Percentiles rank a stretch among this genome's conserved stretches.
phyloP scores from a whole-genome alignment of 2,329 filamentous ascomycete genomes.

The Pestalotiopsis sp. region DNA sequence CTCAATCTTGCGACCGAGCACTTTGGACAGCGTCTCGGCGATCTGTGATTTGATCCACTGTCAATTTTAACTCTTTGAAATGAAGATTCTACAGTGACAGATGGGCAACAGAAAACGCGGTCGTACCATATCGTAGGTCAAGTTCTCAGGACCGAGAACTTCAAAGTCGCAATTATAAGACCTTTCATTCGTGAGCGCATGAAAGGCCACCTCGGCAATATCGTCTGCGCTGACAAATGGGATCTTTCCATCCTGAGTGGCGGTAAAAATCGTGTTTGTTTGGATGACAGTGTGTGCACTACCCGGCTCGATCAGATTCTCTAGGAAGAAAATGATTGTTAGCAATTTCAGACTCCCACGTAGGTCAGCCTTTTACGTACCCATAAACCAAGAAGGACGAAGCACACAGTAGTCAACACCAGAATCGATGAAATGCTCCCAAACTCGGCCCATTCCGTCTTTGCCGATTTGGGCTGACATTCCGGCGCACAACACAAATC shows the following conservation, averaged over 20 bases:
- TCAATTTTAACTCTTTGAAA: background rate
- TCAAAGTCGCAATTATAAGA: constrained; percentile 24
- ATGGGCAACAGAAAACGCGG: background rate
- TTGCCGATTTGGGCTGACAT: constrained; percentile 20
- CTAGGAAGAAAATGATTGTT: constrained; percentile 5
- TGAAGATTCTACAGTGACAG: no score
- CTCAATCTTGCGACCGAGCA: constrained; percentile 24
- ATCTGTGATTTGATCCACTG: constrained; percentile 14
- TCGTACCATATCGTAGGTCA: constrained; percentile 19
- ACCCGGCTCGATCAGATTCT: constrained; percentile 22
- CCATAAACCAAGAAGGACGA: constrained; percentile 25
- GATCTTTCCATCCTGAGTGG: constrained; percentile 23
- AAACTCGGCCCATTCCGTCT: constrained; percentile 24
- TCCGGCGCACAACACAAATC: constrained; percentile 23
- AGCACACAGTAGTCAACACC: constrained; percentile 24
- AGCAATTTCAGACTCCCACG: background rate
- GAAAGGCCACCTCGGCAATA: constrained; percentile 22
- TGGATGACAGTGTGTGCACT: constrained; percentile 20
- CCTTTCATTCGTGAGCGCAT: constrained; percentile 23
- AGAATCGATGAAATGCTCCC: constrained; percentile 22
- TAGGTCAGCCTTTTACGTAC: background rate
- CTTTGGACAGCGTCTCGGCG: constrained; percentile 23
- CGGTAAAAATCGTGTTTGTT: constrained; percentile 22
- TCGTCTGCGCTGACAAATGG: constrained; percentile 25
- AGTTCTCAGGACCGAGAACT: constrained; percentile 21